These are phyloP conservation scores for Phlebopus sp. DNA, from an alignment of 1,284 basidiomycete species.

Conservation along the genomic window DNA sequence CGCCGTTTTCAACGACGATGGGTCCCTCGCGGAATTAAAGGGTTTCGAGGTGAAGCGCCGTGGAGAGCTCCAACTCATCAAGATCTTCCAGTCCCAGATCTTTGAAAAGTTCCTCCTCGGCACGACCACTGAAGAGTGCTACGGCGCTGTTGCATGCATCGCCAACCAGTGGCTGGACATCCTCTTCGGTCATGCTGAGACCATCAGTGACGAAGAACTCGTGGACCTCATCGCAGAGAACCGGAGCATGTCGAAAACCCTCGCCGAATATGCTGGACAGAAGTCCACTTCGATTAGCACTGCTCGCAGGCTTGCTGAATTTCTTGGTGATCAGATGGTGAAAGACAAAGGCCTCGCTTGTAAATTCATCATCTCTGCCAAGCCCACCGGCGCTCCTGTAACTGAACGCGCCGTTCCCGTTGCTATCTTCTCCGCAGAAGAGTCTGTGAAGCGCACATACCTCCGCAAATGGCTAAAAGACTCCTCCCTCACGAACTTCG, in stretches of 20 bases:
- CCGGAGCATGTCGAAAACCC: constrained; percentile 95
- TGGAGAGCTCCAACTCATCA: constrained; percentile 98
- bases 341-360: constrained; percentile 99
- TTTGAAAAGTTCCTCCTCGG: constrained; percentile 98
- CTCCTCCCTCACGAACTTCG: constrained; percentile 84
- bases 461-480: constrained; percentile 98
- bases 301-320: constrained; percentile 92
- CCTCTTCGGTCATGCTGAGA: constrained; percentile 83
- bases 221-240: constrained; percentile 99
- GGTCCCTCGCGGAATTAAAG: constrained; percentile 94
- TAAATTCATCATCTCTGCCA: constrained; percentile 98
- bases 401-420: constrained; percentile 97
- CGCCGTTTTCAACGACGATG: constrained; percentile 99
- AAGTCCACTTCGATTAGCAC: constrained; percentile 99
- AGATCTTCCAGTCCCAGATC: constrained; percentile 98
- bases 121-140: constrained; percentile 91
- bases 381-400: constrained; percentile 91
- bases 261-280: constrained; percentile 94
- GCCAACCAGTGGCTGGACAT: constrained; percentile 99
- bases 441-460: constrained; percentile 85
- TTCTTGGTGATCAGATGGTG: constrained; percentile 98
- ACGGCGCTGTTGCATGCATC: constrained; percentile 89
- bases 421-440: constrained; percentile 98
- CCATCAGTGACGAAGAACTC: constrained; percentile 87
- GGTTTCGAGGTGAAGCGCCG: constrained; percentile 99